phyloP scores from a whole-genome alignment of 164 flowering plant genomes.

The Hamamelis virginiana region DNA sequence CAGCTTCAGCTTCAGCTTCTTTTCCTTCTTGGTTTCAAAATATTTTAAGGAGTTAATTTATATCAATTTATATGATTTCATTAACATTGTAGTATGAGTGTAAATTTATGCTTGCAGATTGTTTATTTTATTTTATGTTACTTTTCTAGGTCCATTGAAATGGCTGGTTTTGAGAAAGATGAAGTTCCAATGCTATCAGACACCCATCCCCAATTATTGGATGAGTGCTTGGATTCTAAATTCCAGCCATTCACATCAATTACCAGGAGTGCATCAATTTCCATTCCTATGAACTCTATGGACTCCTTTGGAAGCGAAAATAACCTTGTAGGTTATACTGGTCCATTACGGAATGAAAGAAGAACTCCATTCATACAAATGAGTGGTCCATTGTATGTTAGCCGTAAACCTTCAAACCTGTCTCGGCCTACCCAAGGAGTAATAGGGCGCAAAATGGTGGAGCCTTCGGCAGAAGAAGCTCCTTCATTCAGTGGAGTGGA shows the following conservation, averaged over 20 bases:
- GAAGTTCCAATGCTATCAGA: conserved; percentile 63
- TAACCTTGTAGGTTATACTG: conserved; percentile 54
- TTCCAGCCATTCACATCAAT: conserved; percentile 21
- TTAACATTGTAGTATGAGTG: too few relatives aligned
- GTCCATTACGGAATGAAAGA: conserved; percentile 55
- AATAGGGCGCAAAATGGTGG: conserved; percentile 17
- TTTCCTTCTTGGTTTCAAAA: too few relatives aligned
- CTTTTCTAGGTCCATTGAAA: conserved; percentile 3
- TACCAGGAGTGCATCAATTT: conserved; percentile 58
- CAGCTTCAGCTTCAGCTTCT: too few relatives aligned
- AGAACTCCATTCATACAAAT: conserved; percentile 43
- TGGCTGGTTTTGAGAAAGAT: conserved; percentile 59
- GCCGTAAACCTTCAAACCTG: conserved; percentile 26
- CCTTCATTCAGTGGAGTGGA: conserved; percentile 34
- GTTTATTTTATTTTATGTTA: too few relatives aligned
- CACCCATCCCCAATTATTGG: conserved; percentile 18
- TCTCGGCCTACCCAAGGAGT: conserved; percentile 19
- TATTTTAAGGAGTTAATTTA: too few relatives aligned
- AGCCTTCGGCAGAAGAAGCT: conserved; percentile 35
- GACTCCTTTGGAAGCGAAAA: conserved; percentile 33
- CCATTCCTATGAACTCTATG: conserved; percentile 35
- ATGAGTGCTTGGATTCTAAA: conserved; percentile 26
- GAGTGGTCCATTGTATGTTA: conserved; percentile 62
- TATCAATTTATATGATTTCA: too few relatives aligned
- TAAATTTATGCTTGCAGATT: too few relatives aligned